Base-by-base conservation (phyloP, 192 early-diverging fungal species). In the Coemansia sp. region DNA sequence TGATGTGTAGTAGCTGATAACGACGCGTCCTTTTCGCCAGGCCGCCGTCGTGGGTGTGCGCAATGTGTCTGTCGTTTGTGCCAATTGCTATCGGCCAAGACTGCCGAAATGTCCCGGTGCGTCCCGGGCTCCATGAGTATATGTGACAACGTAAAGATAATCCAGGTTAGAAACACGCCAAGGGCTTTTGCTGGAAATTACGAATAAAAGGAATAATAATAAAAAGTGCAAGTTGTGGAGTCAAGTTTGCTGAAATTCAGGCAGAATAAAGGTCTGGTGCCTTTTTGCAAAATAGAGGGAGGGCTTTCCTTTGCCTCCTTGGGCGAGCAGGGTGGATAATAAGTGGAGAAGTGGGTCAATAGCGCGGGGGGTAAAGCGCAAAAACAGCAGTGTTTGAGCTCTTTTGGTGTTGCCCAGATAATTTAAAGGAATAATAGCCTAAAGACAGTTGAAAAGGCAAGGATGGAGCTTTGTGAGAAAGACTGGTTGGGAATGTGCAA, bases 81-180 rank as follows among this genome's bases (percentile, higher is more conserved):
- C 47, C 47, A 48, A 18, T 17, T 20, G 47, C 47, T 17, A 48
- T 48, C 47, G 47, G 17, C 18, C 47, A 18, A 15, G 6, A 6
- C 18, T 8, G 5, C 7, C 47, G 60, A 44, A 52, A 20, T 40
- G 38, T 49, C 61, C 61, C 51, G 15, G 61, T 38, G 36, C 50
- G 36, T 52, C 4, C 49, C 52, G 61, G 51, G 51, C 61, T 63
- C 61, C 51, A 63, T 54, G 7, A 18, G 47, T 60, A 25, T 60
- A 24, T 58, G 25, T 14, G 40, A 3, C 15, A 44, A 14, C 40
- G 40, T 15, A 44, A 44, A 44, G 15, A 44, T 44, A 44, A n/a
- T 12, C 40, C 40, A 44, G 14, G 40, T 15, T 44, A 44, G 40
- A 44, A 44, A 44, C 15, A 8, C 31, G 31, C 31, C 31, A 34